These are phyloP conservation scores for Senna siamea DNA, from an alignment of 306 rosid genomes.

Conservation along the genomic window DNA sequence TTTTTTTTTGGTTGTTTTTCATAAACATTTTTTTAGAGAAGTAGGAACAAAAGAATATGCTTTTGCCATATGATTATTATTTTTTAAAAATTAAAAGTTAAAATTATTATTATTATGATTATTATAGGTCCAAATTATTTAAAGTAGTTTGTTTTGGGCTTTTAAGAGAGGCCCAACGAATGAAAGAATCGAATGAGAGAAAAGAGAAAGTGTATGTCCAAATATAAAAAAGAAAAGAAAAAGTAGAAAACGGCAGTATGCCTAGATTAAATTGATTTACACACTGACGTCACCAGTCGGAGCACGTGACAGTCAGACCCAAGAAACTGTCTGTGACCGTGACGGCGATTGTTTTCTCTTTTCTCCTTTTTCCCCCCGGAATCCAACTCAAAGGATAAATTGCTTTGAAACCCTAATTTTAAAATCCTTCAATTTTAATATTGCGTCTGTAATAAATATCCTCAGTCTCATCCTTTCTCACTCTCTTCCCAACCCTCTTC, in stretches of 20 bases:
- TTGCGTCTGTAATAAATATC: neutral
- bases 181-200: neutral
- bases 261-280: neutral
- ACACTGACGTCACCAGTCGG: neutral
- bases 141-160: neutral
- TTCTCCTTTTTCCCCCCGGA: neutral
- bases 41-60: no score
- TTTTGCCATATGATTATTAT: no score
- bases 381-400: conserved; percentile 26
- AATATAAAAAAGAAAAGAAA: neutral
- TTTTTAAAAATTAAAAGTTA: no score
- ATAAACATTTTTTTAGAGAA: no score
- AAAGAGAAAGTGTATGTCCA: no score
- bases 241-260: no score
- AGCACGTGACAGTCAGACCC: neutral
- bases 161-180: neutral
- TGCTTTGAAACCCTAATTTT: conserved; percentile 6
- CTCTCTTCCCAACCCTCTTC: neutral
- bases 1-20: no score
- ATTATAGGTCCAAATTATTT: no score
- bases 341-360: neutral
- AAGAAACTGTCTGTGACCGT: neutral
- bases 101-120: no score
- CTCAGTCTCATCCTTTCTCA: neutral
- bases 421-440: neutral